Evolutionary conservation across 2,329 filamentous ascomycete species (phyloP).

Genomic region (Venturia carpophila): DNA sequence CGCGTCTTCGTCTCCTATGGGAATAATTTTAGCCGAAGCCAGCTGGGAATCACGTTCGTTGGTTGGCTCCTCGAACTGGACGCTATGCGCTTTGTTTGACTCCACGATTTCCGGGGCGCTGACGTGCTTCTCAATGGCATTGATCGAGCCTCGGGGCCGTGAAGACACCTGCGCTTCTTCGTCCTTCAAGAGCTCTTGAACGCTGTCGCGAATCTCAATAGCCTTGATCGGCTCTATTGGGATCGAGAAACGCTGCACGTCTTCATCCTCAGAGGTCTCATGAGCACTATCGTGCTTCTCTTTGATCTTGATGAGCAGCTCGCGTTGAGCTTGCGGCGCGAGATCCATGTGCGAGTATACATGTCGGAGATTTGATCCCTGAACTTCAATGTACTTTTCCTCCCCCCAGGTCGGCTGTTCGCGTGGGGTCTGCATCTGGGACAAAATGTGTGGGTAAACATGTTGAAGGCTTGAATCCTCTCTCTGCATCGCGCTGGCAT

Average conservation of each 20-base stretch:
- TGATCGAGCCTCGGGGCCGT: neutral
- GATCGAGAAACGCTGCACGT: neutral
- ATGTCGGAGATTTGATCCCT: neutral
- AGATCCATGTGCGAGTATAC: neutral
- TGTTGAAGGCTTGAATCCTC: neutral
- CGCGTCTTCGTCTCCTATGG: neutral
- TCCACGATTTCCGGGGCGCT: neutral
- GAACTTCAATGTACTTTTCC: neutral
- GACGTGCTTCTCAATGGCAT: neutral
- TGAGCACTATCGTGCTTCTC: slow-evolving; percentile 2
- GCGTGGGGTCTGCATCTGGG: neutral
- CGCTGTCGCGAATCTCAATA: neutral
- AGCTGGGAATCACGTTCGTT: slow-evolving; percentile 84
- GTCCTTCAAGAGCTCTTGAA: neutral
- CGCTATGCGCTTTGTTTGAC: neutral
- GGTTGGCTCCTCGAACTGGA: slow-evolving; percentile 20
- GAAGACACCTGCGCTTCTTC: neutral
- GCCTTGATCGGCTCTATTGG: neutral
- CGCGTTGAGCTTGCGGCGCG: neutral
- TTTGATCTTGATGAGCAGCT: neutral
- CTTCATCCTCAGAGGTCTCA: slow-evolving; percentile 1
- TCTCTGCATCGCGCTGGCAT: neutral
- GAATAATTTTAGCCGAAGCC: slow-evolving; percentile 77
- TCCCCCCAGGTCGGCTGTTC: neutral
- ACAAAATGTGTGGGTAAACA: neutral